phyloP scores from a whole-genome alignment of 805 yeast species.

The Myxozyma geophila region DNA sequence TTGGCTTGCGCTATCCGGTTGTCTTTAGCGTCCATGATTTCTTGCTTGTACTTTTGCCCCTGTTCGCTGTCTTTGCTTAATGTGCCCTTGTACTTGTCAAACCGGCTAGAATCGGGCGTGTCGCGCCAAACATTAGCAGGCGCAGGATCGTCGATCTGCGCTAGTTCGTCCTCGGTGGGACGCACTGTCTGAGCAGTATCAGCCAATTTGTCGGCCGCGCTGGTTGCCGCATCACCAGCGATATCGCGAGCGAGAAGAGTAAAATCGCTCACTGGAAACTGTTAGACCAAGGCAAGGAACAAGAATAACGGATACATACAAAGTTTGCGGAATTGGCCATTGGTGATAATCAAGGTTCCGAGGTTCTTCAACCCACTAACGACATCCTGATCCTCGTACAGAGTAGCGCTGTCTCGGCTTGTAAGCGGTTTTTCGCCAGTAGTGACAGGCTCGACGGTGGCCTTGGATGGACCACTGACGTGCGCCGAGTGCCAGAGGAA shows the following conservation, averaged over 20 bases:
- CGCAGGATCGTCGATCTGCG: slow-evolving; percentile 28
- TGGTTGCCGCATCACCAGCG: slow-evolving; percentile 23
- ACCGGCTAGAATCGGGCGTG: slow-evolving; percentile 16
- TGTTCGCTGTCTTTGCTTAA: slow-evolving; percentile 2
- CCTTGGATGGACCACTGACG: background rate
- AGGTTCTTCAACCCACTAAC: slow-evolving; percentile 23
- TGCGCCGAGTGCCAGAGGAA: slow-evolving; percentile 32
- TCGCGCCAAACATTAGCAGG: slow-evolving; percentile 28
- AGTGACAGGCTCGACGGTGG: background rate
- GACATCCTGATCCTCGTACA: slow-evolving; percentile 22
- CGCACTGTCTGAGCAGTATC: slow-evolving; percentile 17
- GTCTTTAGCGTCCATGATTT: slow-evolving; percentile 4
- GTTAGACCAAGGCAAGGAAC: background rate
- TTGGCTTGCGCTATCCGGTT: slow-evolving; percentile 7
- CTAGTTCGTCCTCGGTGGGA: slow-evolving; percentile 28
- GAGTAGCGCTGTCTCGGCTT: slow-evolving; percentile 18
- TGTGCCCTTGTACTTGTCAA: background rate
- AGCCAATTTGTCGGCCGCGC: slow-evolving; percentile 8
- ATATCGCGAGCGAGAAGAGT: slow-evolving; percentile 30
- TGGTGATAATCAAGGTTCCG: slow-evolving; percentile 31
- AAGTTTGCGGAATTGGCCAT: slow-evolving; percentile 36
- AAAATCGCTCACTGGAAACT: slow-evolving; percentile 23
- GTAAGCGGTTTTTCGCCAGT: background rate
- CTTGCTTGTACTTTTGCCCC: slow-evolving; percentile 6
- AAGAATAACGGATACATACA: slow-evolving; percentile 13